Evolutionary conservation across 2,329 filamentous ascomycete genomes (phyloP), one percentile per base, ranked within the genome.

Genomic region (Fusarium sp.): DNA sequence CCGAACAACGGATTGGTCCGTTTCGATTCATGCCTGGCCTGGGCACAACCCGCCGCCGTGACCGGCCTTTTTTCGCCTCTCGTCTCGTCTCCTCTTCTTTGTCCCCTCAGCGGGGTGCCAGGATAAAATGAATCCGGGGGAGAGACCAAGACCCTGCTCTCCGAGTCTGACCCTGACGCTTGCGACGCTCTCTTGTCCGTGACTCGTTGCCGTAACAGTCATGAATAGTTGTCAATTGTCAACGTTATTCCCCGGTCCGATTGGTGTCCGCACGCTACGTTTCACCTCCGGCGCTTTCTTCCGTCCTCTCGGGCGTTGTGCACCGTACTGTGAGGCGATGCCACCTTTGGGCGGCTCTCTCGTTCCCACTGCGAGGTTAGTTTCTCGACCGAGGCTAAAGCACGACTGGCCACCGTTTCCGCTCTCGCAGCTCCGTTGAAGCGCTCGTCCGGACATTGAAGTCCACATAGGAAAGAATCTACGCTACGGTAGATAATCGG

Each of bases 111-210:
- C 62, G 50, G 58, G 40, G 57, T 58, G 31, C 60, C 54, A 44
- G 63, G 51, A 65, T 70, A 18, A 54, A 53, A 63, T 61, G 42
- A 71, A 71, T 71, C 68, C 40, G 68, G 68, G 68, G 68, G 66
- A 70, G 49, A 60, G 8, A 40, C 51, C 40, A 40, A n/a, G 51
- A 36, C 36, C 56, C 36, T 58, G 27, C 57, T 38, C 42, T 46
- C 40, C 40, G 23, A 27, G 29, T 54, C 38, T 34, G 56, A 55
- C 49, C 42, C 44, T 29, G 33, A 50, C 34, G 16, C 61, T 53
- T 38, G 46, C 34, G 49, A 27, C 49, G 23, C 36, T 46, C 42
- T 27, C 42, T 46, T 16, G 23, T 36, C 44, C 20, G 9, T 60
- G 44, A 60, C 57, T 60, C 57, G 57, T 53, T 51, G 42, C 33